Percentiles rank a stretch among this genome's conserved stretches.
phyloP scores from a whole-genome alignment of 1,284 basidiomycete species.

The Apiotrichum montevideense region DNA sequence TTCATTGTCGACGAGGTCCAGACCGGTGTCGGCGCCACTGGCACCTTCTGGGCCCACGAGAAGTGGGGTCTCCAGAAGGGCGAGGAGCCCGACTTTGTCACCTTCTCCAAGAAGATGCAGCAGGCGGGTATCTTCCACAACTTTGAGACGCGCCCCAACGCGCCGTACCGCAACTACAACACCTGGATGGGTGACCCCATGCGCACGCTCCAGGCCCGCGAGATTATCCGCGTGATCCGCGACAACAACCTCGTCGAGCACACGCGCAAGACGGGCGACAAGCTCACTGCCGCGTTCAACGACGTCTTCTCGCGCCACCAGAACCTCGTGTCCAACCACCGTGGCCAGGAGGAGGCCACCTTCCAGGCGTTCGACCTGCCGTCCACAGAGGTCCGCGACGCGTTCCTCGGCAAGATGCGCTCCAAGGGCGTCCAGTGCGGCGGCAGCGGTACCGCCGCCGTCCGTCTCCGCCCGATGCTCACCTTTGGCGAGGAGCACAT shows the following conservation, averaged over 20 bases:
- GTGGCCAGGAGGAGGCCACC: conserved; percentile 51
- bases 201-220: conserved; percentile 51
- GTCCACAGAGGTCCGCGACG: conserved; percentile 44
- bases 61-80: conserved; percentile 50
- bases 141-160: conserved; percentile 48
- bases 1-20: conserved; percentile 54
- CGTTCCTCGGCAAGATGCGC: conserved; percentile 48
- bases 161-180: conserved; percentile 50
- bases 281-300: conserved; percentile 39
- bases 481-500: conserved; percentile 50
- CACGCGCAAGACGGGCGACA: conserved; percentile 43
- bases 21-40: conserved; percentile 54
- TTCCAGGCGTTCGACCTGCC: conserved; percentile 52
- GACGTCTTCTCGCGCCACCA: conserved; percentile 27
- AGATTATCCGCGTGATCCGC: conserved; percentile 50
- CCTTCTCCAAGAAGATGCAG: conserved; percentile 54
- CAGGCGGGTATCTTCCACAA: conserved; percentile 52
- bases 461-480: conserved; percentile 52
- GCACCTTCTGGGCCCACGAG: conserved; percentile 55
- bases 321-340: conserved; percentile 42
- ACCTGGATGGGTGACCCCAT: conserved; percentile 50
- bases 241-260: conserved; percentile 44
- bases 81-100: conserved; percentile 52
- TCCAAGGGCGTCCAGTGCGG: conserved; percentile 45
- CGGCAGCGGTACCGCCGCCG: conserved; percentile 41